phyloP scores from a whole-genome alignment of 352 stramenopile species.

The Globisporangium barbulae region DNA sequence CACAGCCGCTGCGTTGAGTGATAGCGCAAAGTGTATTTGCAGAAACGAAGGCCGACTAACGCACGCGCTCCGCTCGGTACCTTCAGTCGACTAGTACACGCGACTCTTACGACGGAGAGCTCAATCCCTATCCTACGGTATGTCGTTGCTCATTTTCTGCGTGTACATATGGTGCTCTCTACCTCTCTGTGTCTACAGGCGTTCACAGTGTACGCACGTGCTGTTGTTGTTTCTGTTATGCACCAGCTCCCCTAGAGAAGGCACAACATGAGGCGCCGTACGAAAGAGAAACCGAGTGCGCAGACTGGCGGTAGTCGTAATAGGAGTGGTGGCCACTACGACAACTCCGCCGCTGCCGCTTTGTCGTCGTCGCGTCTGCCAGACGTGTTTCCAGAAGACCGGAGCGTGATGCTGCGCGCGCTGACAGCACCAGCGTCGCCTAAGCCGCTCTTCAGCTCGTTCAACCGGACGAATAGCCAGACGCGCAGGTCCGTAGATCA shows the following conservation, averaged over 20 bases:
- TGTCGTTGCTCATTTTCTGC: neutral
- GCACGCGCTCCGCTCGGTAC: no score
- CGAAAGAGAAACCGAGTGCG: slow-evolving; percentile 1
- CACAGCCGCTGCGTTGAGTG: no score
- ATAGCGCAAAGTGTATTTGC: no score
- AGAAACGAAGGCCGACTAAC: no score
- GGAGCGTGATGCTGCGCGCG: slow-evolving; percentile 6
- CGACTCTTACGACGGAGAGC: no score
- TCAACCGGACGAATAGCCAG: slow-evolving; percentile 5
- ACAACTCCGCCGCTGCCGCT: neutral
- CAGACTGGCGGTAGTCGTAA: neutral
- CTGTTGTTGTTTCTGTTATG: neutral
- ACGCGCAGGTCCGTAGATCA: neutral
- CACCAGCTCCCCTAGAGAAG: neutral
- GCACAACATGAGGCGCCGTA: slow-evolving; percentile 2
- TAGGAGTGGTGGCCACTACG: no score
- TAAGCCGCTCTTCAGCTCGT: slow-evolving; percentile 13
- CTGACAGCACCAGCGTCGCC: neutral
- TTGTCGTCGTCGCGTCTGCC: neutral
- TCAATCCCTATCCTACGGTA: no score
- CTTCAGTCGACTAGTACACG: no score
- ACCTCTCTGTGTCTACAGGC: no score
- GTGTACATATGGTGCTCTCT: neutral
- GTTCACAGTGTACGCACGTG: neutral
- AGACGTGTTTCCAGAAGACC: slow-evolving; percentile 4